Base-by-base conservation (phyloP, 202 grass and related monocot species). In the Miscanthus sacchariflorus region DNA sequence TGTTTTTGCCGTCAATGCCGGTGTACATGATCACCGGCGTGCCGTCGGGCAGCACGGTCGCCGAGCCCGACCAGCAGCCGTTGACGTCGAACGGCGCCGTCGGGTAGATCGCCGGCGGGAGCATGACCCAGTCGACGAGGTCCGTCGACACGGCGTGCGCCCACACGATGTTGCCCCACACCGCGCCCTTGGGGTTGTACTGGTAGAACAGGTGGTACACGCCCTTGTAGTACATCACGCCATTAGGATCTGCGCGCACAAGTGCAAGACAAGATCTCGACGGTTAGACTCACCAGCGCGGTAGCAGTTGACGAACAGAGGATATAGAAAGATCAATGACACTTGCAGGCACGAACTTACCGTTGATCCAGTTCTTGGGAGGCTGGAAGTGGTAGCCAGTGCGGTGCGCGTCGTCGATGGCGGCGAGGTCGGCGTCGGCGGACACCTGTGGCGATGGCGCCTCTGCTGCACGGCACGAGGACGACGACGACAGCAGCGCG, bases 61-160 rank as follows among this genome's bases (percentile, higher is more conserved):
- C 87, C 9, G 96, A 98, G 42, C 93, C 96, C 3, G 93, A 98
- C 93, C 93, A 98, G 87, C 96, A 98, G 76, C 96, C 96, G 9
- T 88, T 90, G 70, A 65, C 64, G 82, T 95, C 93, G 73, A 95
- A 98, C 33, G 90, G 87, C 77, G 85, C 87, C 28, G 90, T 56
- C 1, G 88, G 93, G 71, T 82, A 90, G 74, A 98, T 92, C 10
- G 92, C 93, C 13, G 86, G 92, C 44, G 87, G 67, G 35, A 95
- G 84, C 12, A 93, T 88, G 15, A 72, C 6, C 93, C 95, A 98
- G 76, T 95, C 86, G 10, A 98, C 83, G 27, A 98, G 90, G 81
- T 98, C 87, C 9, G 5, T 91, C 11, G 95, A 95, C 23, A 95
- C 88, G 25, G 95, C 91, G 75, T 98, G 95, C 28, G 88, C 95